phyloP scores from a whole-genome alignment of 164 flowering plant species.

The Echeveria elegans region DNA sequence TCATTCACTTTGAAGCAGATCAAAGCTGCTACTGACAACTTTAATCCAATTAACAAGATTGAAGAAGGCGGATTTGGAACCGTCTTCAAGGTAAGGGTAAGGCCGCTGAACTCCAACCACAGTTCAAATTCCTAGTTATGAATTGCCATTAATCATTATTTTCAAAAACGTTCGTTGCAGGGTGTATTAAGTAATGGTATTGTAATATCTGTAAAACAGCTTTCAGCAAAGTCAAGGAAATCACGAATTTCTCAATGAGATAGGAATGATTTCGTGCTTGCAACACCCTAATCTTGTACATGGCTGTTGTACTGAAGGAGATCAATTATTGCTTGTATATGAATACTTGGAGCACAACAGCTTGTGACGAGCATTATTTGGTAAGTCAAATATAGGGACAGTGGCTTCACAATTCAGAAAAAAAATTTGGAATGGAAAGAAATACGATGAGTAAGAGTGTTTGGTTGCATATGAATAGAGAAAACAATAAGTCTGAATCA shows the following conservation, averaged over 20 bases:
- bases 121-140: background rate
- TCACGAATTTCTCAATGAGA: slow-evolving; percentile 60
- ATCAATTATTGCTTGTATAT: slow-evolving; percentile 40
- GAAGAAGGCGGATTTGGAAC: slow-evolving; percentile 77
- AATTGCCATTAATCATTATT: background rate
- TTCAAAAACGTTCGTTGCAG: slow-evolving; percentile 15
- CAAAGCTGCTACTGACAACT: slow-evolving; percentile 44
- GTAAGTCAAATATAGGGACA: slow-evolving; percentile 22
- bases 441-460: too few species aligned
- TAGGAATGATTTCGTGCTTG: slow-evolving; percentile 51
- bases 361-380: slow-evolving; percentile 44
- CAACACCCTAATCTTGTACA: slow-evolving; percentile 57
- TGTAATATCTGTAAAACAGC: slow-evolving; percentile 53
- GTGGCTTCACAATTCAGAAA: background rate
- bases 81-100: slow-evolving; percentile 59
- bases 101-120: background rate
- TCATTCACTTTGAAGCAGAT: slow-evolving; percentile 45
- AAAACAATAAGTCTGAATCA: too few species aligned
- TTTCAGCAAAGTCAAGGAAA: slow-evolving; percentile 63
- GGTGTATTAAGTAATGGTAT: slow-evolving; percentile 41
- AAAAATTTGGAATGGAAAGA: too few species aligned
- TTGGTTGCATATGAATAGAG: too few species aligned
- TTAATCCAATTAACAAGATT: slow-evolving; percentile 42
- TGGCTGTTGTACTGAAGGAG: slow-evolving; percentile 48
- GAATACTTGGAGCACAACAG: slow-evolving; percentile 58